phyloP scores from a whole-genome alignment of 139 green algal genomes.

The Haematococcus lacustris region DNA sequence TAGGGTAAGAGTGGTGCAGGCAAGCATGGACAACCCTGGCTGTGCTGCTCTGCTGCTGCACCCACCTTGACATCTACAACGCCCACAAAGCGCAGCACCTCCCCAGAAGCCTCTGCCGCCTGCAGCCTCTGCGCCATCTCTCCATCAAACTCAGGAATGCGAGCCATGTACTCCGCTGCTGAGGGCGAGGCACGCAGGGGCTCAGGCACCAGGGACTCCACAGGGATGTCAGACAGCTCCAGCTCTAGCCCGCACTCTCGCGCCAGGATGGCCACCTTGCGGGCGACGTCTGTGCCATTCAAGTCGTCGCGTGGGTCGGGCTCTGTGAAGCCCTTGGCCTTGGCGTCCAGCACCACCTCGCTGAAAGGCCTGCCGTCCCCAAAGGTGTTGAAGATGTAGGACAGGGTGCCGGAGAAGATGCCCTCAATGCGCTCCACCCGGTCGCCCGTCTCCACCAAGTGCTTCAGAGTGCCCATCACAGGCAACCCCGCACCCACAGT shows the following conservation, averaged over 20 bases:
- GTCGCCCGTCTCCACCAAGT: slow-evolving; percentile 85
- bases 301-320: slow-evolving; percentile 96
- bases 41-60: too few relatives aligned
- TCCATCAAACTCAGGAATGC: slow-evolving; percentile 81
- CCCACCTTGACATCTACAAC: slow-evolving; percentile 74
- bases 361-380: slow-evolving; percentile 48
- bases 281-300: slow-evolving; percentile 86
- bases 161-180: slow-evolving; percentile 75
- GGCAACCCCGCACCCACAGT: slow-evolving; percentile 92
- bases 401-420: slow-evolving; percentile 92
- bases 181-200: slow-evolving; percentile 39
- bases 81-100: slow-evolving; percentile 91
- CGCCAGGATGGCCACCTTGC: slow-evolving; percentile 80
- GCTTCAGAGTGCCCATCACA: slow-evolving; percentile 85
- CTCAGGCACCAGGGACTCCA: slow-evolving; percentile 82
- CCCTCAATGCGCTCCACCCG: slow-evolving; percentile 77
- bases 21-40: too few relatives aligned
- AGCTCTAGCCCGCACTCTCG: slow-evolving; percentile 78
- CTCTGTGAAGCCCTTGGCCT: slow-evolving; percentile 88
- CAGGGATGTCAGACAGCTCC: slow-evolving; percentile 80
- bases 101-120: slow-evolving; percentile 68
- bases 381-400: slow-evolving; percentile 96
- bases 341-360: slow-evolving; percentile 72
- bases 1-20: too few relatives aligned
- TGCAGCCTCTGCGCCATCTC: slow-evolving; percentile 65